These are phyloP conservation scores for Populus alba DNA, from an alignment of 345 rosid genomes.

Conservation along the genomic window DNA sequence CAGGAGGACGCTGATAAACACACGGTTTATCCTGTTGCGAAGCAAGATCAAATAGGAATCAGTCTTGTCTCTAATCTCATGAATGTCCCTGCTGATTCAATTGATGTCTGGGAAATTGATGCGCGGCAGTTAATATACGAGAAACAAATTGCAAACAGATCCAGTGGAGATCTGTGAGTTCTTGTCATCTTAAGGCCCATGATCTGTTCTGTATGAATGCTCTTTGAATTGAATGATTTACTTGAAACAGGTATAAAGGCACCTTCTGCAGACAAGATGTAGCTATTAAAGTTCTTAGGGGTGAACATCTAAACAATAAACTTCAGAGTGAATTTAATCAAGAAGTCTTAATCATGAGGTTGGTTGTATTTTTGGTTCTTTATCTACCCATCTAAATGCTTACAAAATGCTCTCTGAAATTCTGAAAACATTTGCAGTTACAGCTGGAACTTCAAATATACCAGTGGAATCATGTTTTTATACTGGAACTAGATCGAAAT, in stretches of 20 bases:
- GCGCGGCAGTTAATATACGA: conserved; percentile 30
- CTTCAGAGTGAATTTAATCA: conserved; percentile 38
- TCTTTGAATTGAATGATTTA: conserved; percentile 3
- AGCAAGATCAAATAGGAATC: conserved; percentile 32
- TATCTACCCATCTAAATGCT: background rate
- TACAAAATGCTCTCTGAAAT: background rate
- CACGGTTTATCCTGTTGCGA: conserved; percentile 24
- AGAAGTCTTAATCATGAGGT: conserved; percentile 50
- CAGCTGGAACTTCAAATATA: background rate
- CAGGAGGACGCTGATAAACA: conserved; percentile 40
- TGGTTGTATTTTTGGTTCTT: background rate
- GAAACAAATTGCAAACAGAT: conserved; percentile 40
- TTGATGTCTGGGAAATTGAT: conserved; percentile 66
- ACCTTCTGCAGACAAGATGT: conserved; percentile 35
- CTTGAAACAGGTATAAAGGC: conserved; percentile 31
- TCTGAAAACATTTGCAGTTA: conserved; percentile 1
- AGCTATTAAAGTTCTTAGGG: conserved; percentile 39
- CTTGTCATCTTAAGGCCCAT: conserved; percentile 5
- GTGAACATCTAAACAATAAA: conserved; percentile 30
- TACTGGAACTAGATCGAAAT: background rate
- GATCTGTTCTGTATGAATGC: background rate
- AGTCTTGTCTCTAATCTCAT: conserved; percentile 22
- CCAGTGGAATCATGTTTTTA: background rate
- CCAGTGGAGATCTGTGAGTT: conserved; percentile 42
- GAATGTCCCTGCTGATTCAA: conserved; percentile 35